phyloP scores from a whole-genome alignment of 176 grass and related monocot species.

The Alloteropsis semialata region DNA sequence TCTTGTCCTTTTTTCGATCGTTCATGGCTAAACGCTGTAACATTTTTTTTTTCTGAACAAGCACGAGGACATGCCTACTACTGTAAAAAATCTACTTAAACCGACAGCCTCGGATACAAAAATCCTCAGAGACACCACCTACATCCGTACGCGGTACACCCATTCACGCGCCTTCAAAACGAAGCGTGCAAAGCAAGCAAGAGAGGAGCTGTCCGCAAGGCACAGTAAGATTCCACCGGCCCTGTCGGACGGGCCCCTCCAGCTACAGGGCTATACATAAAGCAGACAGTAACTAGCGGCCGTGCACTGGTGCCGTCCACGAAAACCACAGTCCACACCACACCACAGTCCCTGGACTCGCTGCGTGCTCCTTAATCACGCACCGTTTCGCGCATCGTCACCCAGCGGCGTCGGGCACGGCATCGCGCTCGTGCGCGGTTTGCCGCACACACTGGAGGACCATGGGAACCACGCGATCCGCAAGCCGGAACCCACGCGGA shows the following conservation, averaged over 20 bases:
- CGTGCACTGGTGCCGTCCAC: neutral
- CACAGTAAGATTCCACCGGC: constrained; percentile 3
- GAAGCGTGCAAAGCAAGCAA: constrained; percentile 20
- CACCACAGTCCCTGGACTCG: neutral
- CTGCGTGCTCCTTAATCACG: no score
- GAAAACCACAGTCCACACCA: no score
- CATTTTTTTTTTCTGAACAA: no score
- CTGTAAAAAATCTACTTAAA: no score
- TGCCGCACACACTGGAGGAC: neutral
- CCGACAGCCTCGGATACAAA: neutral
- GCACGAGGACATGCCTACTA: no score
- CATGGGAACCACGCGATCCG: constrained; percentile 14
- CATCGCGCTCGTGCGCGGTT: neutral
- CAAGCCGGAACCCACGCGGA: neutral
- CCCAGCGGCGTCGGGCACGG: neutral
- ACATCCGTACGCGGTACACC: neutral
- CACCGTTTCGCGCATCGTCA: neutral
- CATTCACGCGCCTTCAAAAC: neutral
- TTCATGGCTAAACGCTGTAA: no score
- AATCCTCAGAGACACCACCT: no score
- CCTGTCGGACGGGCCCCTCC: neutral
- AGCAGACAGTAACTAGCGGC: neutral
- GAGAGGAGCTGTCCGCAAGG: neutral
- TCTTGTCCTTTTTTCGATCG: no score
- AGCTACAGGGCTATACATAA: neutral